phyloP scores from a whole-genome alignment of 1,139 yeast genomes.

The Magnusiomyces sp. region DNA sequence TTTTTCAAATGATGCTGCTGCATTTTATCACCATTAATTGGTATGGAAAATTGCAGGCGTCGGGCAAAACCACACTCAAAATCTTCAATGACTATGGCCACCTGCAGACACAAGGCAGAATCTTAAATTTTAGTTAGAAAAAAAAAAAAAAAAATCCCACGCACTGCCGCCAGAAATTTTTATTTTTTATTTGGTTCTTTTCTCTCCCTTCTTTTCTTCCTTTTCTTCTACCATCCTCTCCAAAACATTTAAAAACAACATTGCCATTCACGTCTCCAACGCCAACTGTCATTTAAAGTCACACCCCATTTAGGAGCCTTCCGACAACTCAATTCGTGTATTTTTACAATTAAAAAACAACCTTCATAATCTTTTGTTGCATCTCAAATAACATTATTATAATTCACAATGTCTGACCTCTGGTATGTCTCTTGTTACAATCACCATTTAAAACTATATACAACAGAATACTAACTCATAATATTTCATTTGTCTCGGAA shows the following conservation, averaged over 20 bases:
- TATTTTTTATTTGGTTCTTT: constrained; percentile 1
- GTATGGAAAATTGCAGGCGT: no score
- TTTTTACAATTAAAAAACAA: neutral
- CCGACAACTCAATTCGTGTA: neutral
- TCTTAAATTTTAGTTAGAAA: no score
- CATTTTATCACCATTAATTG: no score
- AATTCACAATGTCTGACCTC: constrained; percentile 15
- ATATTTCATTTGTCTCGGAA: neutral
- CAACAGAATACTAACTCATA: neutral
- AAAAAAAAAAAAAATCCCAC: neutral
- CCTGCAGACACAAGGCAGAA: no score
- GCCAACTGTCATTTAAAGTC: no score
- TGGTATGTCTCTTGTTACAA: constrained; percentile 10
- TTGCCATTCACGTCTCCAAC: neutral
- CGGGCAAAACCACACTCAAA: no score
- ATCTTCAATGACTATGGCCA: no score
- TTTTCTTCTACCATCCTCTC: neutral
- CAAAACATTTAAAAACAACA: neutral
- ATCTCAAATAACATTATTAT: neutral
- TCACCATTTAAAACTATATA: neutral
- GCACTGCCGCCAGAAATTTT: constrained; percentile 3
- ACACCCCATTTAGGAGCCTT: neutral
- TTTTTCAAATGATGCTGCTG: no score
- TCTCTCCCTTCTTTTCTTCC: constrained; percentile 3
- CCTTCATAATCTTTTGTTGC: neutral